Conservation (phyloP, 2,329 filamentous ascomycete species). For the Calonectria crousiana region DNA sequence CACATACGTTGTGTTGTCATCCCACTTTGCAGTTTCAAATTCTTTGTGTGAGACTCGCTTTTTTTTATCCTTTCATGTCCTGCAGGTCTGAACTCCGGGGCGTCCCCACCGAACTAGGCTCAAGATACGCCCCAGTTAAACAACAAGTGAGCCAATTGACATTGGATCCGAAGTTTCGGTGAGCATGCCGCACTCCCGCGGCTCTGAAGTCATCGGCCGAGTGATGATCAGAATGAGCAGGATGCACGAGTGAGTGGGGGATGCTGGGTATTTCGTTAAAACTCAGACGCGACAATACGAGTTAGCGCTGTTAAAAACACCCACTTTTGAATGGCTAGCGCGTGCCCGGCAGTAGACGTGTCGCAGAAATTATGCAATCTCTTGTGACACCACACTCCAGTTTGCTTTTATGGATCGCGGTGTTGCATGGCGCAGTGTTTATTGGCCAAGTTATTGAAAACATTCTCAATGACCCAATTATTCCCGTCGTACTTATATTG, state of each 20-base stretch:
- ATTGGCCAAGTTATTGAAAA: not conserved
- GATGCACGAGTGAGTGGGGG: not conserved
- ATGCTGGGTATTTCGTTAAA: not conserved
- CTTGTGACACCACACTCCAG: too few relatives aligned
- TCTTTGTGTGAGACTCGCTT: not conserved
- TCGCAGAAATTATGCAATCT: too few relatives aligned
- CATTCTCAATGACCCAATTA: not conserved
- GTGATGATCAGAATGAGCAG: not conserved
- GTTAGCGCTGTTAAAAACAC: not conserved
- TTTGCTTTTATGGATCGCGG: not conserved
- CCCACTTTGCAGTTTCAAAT: not conserved
- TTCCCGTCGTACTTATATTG: not conserved
- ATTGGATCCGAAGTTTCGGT: conserved; percentile 3
- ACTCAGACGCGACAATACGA: not conserved
- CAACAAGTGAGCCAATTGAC: not conserved
- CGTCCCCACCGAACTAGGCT: not conserved
- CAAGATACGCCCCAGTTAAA: not conserved
- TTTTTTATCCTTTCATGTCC: not conserved
- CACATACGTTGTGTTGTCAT: not conserved
- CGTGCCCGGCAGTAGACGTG: not conserved
- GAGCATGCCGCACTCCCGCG: not conserved
- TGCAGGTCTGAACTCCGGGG: not conserved
- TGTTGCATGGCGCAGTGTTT: not conserved
- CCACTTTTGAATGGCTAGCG: not conserved
- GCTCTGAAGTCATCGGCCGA: not conserved